phyloP scores from a whole-genome alignment of 768 basidiomycete genomes.

The Mycena kentingensis region DNA sequence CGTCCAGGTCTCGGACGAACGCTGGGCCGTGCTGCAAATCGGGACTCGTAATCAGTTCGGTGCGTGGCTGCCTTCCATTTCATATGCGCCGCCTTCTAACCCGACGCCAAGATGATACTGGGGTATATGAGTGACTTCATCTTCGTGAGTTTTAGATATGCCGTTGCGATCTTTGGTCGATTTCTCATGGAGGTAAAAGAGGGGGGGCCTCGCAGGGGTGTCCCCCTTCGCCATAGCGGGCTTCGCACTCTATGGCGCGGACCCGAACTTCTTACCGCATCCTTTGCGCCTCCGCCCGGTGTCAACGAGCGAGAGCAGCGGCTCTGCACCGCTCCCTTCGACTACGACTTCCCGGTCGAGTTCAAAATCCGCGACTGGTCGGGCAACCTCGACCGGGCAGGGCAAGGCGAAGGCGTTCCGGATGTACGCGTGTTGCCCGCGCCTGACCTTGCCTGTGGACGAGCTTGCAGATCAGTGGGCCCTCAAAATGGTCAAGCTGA shows the following conservation, averaged over 20 bases:
- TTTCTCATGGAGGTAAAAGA: constrained; percentile 60
- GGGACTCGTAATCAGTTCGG: constrained; percentile 77
- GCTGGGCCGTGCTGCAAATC: constrained; percentile 80
- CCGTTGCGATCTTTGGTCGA: constrained; percentile 13
- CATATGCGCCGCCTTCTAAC: constrained; percentile 11
- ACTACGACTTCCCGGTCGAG: constrained; percentile 15
- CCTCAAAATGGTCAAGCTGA: constrained; percentile 74
- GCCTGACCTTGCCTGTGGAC: constrained; percentile 76
- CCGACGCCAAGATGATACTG: constrained; percentile 56
- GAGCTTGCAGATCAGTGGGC: constrained; percentile 72
- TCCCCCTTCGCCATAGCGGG: constrained; percentile 59
- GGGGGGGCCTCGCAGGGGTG: constrained; percentile 62
- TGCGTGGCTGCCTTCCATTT: constrained; percentile 31
- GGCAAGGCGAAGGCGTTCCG: constrained; percentile 33
- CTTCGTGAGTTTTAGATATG: constrained; percentile 50
- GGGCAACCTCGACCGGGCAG: constrained; percentile 6
- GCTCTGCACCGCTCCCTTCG: constrained; percentile 23
- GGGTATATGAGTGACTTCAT: constrained; percentile 84
- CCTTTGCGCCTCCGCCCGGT: constrained; percentile 29
- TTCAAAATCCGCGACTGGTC: constrained; percentile 8
- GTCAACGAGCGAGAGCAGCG: constrained; percentile 28
- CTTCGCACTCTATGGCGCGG: constrained; percentile 62
- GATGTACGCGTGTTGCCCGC: constrained; percentile 65
- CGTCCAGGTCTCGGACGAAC: constrained; percentile 71
- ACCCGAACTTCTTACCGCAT: constrained; percentile 39